A percentile compares a stretch with the other conserved stretches of the same genome.
phyloP scores from a whole-genome alignment of 306 rosid genomes.

The Trifolium subterraneum region DNA sequence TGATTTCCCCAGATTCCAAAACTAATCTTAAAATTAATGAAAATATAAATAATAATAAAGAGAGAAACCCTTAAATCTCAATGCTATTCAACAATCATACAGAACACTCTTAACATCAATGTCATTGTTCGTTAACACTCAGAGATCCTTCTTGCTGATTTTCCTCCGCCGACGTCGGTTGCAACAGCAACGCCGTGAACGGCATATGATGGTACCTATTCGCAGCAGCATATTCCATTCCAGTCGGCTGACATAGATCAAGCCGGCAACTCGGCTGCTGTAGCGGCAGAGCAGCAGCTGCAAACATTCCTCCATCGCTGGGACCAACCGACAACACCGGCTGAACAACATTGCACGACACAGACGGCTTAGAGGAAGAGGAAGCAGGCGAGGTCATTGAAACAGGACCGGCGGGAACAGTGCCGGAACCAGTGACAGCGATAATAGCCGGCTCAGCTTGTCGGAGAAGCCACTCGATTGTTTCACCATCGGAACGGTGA shows the following conservation, averaged over 20 bases:
- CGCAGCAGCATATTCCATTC: conserved; percentile 52
- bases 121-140: conserved; percentile 51
- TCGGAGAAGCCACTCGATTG: conserved; percentile 94
- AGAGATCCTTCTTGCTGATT: conserved; percentile 58
- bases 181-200: conserved; percentile 81
- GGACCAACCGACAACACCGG: conserved; percentile 33
- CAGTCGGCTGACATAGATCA: conserved; percentile 62
- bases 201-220: conserved; percentile 74
- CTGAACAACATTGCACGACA: conserved; percentile 50
- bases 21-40: conserved; percentile 21
- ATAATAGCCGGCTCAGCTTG: conserved; percentile 86
- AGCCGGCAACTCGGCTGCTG: conserved; percentile 70
- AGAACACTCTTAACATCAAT: background rate
- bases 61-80: background rate
- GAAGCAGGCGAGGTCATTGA: conserved; percentile 47
- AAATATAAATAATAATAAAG: background rate
- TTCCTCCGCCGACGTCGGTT: conserved; percentile 60
- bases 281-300: conserved; percentile 39
- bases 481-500: conserved; percentile 97
- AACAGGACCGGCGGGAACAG: conserved; percentile 57
- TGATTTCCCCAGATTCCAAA: conserved; percentile 23
- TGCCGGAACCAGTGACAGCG: conserved; percentile 86
- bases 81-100: conserved; percentile 8
- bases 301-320: conserved; percentile 55
- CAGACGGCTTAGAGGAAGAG: conserved; percentile 45